Conservation (phyloP, 1,139 yeast species). For the Pichia sp. region DNA sequence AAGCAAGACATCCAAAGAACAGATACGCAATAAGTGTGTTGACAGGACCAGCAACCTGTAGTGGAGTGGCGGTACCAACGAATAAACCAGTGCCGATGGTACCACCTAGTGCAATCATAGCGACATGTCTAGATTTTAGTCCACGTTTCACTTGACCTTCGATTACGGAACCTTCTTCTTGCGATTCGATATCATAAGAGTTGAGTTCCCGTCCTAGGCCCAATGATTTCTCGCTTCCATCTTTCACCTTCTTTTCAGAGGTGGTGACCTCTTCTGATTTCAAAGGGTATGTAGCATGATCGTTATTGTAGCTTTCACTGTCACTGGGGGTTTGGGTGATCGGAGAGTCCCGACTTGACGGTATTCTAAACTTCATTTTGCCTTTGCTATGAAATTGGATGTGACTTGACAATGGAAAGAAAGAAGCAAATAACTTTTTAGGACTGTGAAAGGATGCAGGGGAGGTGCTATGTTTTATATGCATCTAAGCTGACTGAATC, state of each 20-base stretch:
- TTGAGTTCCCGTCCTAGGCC: not conserved
- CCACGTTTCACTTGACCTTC: conserved; percentile 30
- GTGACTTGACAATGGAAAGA: no score
- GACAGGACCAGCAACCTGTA: conserved; percentile 57
- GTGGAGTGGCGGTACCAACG: conserved; percentile 48
- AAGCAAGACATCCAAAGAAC: conserved; percentile 60
- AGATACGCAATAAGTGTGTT: conserved; percentile 56
- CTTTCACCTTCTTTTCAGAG: conserved; percentile 7
- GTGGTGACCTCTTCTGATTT: not conserved
- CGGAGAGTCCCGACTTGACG: not conserved
- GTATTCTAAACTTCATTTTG: no score
- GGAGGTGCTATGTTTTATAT: no score
- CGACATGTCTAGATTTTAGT: conserved; percentile 52
- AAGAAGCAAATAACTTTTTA: no score
- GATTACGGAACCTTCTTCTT: conserved; percentile 14
- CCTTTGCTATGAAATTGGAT: no score
- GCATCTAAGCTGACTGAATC: no score
- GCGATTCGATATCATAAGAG: not conserved
- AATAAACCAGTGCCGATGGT: conserved; percentile 69
- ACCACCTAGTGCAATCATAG: conserved; percentile 67
- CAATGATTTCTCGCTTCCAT: conserved; percentile 1
- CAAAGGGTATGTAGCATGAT: not conserved
- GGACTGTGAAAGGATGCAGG: no score
- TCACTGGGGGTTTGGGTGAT: not conserved
- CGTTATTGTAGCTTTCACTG: no score